Percentiles rank a stretch among this genome's conserved stretches.
Evolutionary conservation across 805 yeast genomes (phyloP).

Genomic region (Candida coquimbonensis): DNA sequence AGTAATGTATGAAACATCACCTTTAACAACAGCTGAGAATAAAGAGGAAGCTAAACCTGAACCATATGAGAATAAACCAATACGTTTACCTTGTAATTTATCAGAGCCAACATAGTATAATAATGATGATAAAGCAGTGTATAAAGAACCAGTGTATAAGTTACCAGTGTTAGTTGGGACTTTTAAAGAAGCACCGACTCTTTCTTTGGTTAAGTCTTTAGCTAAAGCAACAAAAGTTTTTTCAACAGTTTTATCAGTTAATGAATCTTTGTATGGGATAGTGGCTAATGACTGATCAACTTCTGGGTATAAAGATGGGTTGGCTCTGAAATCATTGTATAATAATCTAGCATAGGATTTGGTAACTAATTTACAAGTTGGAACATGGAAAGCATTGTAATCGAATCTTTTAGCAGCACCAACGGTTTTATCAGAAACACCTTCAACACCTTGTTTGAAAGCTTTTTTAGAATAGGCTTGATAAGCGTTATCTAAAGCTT

Average conservation of each 20-base stretch:
- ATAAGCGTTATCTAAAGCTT: conserved; percentile 87
- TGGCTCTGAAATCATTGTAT: conserved; percentile 77
- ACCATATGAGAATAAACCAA: conserved; percentile 94
- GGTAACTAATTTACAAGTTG: conserved; percentile 91
- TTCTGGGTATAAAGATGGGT: conserved; percentile 60
- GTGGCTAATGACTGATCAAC: conserved; percentile 43
- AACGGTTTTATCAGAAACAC: conserved; percentile 45
- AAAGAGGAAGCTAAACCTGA: conserved; percentile 94
- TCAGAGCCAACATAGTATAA: conserved; percentile 70
- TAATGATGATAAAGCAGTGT: conserved; percentile 79
- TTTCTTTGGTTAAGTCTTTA: conserved; percentile 54
- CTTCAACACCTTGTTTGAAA: conserved; percentile 39
- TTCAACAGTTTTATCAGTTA: conserved; percentile 75
- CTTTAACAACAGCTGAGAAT: conserved; percentile 71
- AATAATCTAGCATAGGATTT: conserved; percentile 89
- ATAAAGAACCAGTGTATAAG: conserved; percentile 93
- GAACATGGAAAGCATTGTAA: conserved; percentile 95
- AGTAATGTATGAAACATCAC: conserved; percentile 68
- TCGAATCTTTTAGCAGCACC: conserved; percentile 74
- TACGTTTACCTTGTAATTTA: conserved; percentile 70
- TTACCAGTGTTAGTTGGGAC: conserved; percentile 97
- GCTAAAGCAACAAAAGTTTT: conserved; percentile 76
- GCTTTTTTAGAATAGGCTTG: conserved; percentile 74
- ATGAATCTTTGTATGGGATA: conserved; percentile 66
- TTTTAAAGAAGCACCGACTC: conserved; percentile 72